A percentile compares a stretch with the other conserved stretches of the same genome.
Conservation (phyloP, 2,329 filamentous ascomycete genomes). For the Capronia epimyces region DNA sequence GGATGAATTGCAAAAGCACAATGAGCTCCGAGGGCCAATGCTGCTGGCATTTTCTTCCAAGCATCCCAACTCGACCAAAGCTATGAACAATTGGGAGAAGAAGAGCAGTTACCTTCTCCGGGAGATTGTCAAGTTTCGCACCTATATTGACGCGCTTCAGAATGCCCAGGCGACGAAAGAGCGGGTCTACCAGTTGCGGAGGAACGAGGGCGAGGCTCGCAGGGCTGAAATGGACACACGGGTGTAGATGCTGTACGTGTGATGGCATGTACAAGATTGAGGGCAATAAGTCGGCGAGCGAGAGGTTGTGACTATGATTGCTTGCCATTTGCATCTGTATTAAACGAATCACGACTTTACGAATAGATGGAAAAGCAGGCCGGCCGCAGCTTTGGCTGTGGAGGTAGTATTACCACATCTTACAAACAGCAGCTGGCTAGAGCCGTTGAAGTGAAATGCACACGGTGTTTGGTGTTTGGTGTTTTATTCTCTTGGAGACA, state of each 20-base stretch:
- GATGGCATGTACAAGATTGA: slow-evolving; percentile 2
- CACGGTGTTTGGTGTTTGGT: too few relatives aligned
- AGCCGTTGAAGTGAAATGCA: too few relatives aligned
- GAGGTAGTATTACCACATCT: not conserved
- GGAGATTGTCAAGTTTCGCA: slow-evolving; percentile 95
- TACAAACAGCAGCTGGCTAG: not conserved
- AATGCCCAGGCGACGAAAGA: slow-evolving; percentile 64
- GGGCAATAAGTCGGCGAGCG: too few relatives aligned
- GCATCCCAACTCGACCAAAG: slow-evolving; percentile 71
- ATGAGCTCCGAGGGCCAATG: slow-evolving; percentile 81
- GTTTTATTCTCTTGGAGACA: too few relatives aligned
- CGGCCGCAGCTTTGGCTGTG: not conserved
- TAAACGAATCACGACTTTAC: not conserved
- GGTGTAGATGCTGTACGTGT: slow-evolving; percentile 1
- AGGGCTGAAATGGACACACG: slow-evolving; percentile 15
- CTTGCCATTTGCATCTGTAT: not conserved
- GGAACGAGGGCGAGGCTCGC: slow-evolving; percentile 23
- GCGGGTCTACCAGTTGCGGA: slow-evolving; percentile 55
- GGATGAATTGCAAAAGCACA: slow-evolving; percentile 77
- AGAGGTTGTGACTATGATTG: too few relatives aligned
- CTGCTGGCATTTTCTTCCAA: slow-evolving; percentile 81
- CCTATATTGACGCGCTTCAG: slow-evolving; percentile 81
- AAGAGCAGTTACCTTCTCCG: slow-evolving; percentile 86
- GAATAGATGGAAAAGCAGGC: not conserved
- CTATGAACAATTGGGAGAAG: slow-evolving; percentile 95